Base-by-base conservation (phyloP, 352 stramenopile species). In the Globisporangium irregulare region DNA sequence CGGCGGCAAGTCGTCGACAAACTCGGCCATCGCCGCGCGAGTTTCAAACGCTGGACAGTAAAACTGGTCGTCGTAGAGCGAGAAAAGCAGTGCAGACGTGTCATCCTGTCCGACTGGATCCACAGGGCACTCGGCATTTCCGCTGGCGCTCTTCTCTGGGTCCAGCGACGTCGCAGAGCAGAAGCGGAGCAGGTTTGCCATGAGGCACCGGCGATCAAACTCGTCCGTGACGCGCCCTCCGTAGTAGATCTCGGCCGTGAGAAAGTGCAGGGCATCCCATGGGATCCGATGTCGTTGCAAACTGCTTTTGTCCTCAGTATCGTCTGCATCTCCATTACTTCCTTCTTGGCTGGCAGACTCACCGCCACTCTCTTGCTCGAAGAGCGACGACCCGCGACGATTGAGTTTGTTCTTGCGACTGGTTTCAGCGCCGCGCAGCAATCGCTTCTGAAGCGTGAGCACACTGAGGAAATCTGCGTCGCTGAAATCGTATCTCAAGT, bases 221-320 rank as follows among this genome's bases (percentile, higher is more conserved):
- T 94, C 86, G 63, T 95, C 87, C 2, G 87, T 95, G 22, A 95
- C 85, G 22, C 87, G 79, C 0, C 86, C 87, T 38, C 87, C 87
- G 27, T 95, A 95, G 64, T 92, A 92, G 27, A 93, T 91, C 60
- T 95, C 82, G 0, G 82, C 86, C 0, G 83, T 86, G n/a, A 94
- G 68, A 55, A 91, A 94, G 56, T 91, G 75, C 12, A 95, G 59
- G 1, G 86, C 87, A 62, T 94, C 83, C 82, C 85, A 95, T 4
- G 87, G 87, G n/a, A 95, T 63, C 8, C 51, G 57, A 24, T 34
- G 50, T 6, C n/a, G 38, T 32, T 53, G 34, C 15, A 24, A 51
- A 3, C 53, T 32, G 8, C 46, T 22, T 5, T 58, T 66, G 12
- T 64, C 56, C 2, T 50, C 62, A 32, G 58, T 46, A 1, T 73